Evolutionary conservation across 2,329 filamentous ascomycete species (phyloP), one percentile per base, ranked within the genome.

Genomic region (Nemania abortiva): DNA sequence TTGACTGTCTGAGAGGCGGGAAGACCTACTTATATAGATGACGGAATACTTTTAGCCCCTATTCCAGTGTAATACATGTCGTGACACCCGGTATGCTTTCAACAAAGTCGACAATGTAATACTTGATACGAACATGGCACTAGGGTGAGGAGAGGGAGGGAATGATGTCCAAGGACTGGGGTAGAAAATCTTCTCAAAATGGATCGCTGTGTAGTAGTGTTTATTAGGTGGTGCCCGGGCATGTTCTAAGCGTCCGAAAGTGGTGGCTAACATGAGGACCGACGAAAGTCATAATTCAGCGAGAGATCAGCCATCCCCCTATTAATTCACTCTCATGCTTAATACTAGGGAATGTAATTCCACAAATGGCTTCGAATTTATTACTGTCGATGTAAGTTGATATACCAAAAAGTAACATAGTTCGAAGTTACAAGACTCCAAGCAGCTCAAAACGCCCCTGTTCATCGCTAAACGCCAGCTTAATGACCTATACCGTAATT

Each of bases 401-500:
- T 42, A 68, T 63, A 52, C 52, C 37, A 34, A 65, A 47, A 63
- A 45, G 10, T 52, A 63, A 4, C 22, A 53, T 9, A 59, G 18
- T 54, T 64, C 50, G 31, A 55, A 29, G 11, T 37, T 27, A 61
- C 31, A 53, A 63, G 22, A 37, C 59, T 34, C 13, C 20, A 34
- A 22, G 56, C 42, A 34, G 29, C 20, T 58, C n/a, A 54, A 42
- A 61, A 52, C 15, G 22, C 52, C 37, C 47, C 27, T 37, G 52
- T 58, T 55, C 39, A 65, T 39, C 56, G 56, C 53, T 31, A 72
- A 71, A 68, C 63, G 63, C 70, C 58, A 52, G 45, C 22, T 58
- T 58, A 24, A 53, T 68, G 29, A 65, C 54, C 62, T 47, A 54
- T 55, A 9, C 15, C n/a, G 15, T 56, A 63, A 6, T 56, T 54